Evolutionary conservation across 2,329 filamentous ascomycete species (phyloP).

Genomic region (Fusarium bactridioides): DNA sequence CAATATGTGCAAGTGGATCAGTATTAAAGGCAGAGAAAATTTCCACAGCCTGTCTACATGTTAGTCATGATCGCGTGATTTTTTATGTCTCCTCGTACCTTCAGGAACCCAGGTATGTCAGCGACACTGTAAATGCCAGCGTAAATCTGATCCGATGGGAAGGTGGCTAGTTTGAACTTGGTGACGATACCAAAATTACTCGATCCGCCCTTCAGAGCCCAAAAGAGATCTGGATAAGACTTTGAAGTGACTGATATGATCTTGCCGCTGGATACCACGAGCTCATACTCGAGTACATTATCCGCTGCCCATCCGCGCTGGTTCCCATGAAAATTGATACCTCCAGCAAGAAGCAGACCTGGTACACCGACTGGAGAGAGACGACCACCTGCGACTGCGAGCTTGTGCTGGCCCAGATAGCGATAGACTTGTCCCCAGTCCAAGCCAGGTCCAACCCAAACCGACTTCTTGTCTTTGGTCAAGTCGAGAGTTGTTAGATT

Average conservation of each 20-base stretch:
- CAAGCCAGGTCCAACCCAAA: constrained; percentile 25
- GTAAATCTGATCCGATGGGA: constrained; percentile 28
- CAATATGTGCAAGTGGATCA: constrained; percentile 23
- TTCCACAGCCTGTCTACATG: constrained; percentile 1
- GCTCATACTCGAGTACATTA: constrained; percentile 47
- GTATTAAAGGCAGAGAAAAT: constrained; percentile 28
- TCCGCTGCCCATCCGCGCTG: constrained; percentile 42
- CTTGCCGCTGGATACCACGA: constrained; percentile 52
- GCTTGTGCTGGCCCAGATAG: neutral
- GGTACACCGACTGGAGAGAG: constrained; percentile 29
- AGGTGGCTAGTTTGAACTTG: constrained; percentile 40
- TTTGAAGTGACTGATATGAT: constrained; percentile 50
- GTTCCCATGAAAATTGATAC: constrained; percentile 35
- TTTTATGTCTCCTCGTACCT: neutral
- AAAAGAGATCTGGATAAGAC: constrained; percentile 47
- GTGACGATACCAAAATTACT: constrained; percentile 50
- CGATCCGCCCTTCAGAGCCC: constrained; percentile 48
- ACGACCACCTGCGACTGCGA: constrained; percentile 28
- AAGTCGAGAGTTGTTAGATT: constrained; percentile 22
- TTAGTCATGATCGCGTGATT: neutral
- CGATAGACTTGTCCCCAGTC: constrained; percentile 33
- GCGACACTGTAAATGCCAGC: constrained; percentile 22
- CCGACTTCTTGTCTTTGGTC: constrained; percentile 3
- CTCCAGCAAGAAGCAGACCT: constrained; percentile 22
- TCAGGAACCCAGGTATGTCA: constrained; percentile 8